Evolutionary conservation across 225 moss, liverwort and hornwort species (phyloP), one percentile per base, ranked within the genome.

Genomic region (Physcomitrellopsis africana): DNA sequence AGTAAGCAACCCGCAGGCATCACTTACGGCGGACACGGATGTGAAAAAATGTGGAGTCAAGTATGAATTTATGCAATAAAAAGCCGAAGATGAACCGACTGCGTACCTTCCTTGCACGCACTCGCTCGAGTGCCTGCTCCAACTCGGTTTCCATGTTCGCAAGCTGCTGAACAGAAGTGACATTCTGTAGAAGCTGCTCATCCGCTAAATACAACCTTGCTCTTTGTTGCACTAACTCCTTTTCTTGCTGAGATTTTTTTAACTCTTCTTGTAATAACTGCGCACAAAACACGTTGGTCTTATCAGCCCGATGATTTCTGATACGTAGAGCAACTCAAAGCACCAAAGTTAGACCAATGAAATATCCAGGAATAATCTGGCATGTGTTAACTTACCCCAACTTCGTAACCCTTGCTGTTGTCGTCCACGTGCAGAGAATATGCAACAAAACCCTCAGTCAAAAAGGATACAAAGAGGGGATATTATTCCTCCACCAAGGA

Each of bases 61-160:
- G 22, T 11, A 0, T 42, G 32, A 37, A 37, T 37, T 37, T 4
- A 37, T 37, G 32, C 4, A 2, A 6, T 14, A 5, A 32, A 14
- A 11, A 10, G 12, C 37, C n/a, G 10, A 11, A 42, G 49, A 46
- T 1, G 17, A 23, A n/a, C 37, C 48, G 10, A 20, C 16, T n/a
- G 5, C 59, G 15, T 60, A 84, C 87, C 87, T 87, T 87, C 3
- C 87, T 67, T 43, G 84, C 84, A 75, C 87, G 87, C 67, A 87
- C 84, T 82, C 87, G 87, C 64, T 87, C 87, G 8, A 87, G 84
- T 22, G 87, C 87, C 64, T 87, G 87, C 67, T 87, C 87, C 77
- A 87, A 69, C 68, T 87, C 87, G 7, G 87, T 72, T 72, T 87
- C 87, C 81, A 87, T 82, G 55, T 84, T 84, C 23, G 84, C 72